These are phyloP conservation scores for Isabelozyma pseudorhagii DNA, from an alignment of 805 yeast species.

Conservation along the genomic window DNA sequence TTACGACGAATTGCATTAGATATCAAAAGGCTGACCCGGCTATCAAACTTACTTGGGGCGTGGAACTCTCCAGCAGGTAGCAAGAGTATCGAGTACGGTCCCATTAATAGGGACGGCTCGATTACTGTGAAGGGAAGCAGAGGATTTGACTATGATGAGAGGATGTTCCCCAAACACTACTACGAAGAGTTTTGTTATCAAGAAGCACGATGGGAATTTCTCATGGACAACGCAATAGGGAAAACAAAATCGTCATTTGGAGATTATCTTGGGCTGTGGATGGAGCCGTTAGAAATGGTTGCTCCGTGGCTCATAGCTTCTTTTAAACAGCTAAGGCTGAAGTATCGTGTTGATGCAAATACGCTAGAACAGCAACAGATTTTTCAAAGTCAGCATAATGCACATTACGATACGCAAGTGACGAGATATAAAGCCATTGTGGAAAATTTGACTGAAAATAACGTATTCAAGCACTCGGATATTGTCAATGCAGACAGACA, in stretches of 20 bases:
- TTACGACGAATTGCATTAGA: slow-evolving; percentile 22
- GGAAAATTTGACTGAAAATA: slow-evolving; percentile 10
- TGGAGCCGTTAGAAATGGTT: slow-evolving; percentile 5
- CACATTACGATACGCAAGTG: slow-evolving; percentile 9
- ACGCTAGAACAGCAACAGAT: slow-evolving; percentile 7
- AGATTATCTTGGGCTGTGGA: slow-evolving; percentile 6
- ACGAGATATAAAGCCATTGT: slow-evolving; percentile 10
- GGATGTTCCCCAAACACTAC: slow-evolving; percentile 25
- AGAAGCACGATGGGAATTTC: slow-evolving; percentile 37
- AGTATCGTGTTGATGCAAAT: slow-evolving; percentile 9
- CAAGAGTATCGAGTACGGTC: slow-evolving; percentile 2
- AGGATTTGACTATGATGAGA: slow-evolving; percentile 25
- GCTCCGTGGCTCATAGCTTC: slow-evolving; percentile 3
- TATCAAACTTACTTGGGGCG: slow-evolving; percentile 17
- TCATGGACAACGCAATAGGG: slow-evolving; percentile 9
- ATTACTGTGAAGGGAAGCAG: slow-evolving; percentile 22
- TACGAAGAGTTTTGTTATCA: slow-evolving; percentile 21
- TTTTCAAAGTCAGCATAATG: slow-evolving; percentile 13
- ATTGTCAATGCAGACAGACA: slow-evolving; percentile 13
- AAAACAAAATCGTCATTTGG: background rate
- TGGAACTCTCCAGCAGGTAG: slow-evolving; percentile 22
- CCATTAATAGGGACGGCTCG: slow-evolving; percentile 22
- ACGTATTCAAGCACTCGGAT: slow-evolving; percentile 33
- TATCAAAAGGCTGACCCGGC: slow-evolving; percentile 25
- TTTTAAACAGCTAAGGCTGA: slow-evolving; percentile 4